Base-by-base conservation (phyloP, 2,329 filamentous ascomycete genomes). In the Arthrinium puccinioides region DNA sequence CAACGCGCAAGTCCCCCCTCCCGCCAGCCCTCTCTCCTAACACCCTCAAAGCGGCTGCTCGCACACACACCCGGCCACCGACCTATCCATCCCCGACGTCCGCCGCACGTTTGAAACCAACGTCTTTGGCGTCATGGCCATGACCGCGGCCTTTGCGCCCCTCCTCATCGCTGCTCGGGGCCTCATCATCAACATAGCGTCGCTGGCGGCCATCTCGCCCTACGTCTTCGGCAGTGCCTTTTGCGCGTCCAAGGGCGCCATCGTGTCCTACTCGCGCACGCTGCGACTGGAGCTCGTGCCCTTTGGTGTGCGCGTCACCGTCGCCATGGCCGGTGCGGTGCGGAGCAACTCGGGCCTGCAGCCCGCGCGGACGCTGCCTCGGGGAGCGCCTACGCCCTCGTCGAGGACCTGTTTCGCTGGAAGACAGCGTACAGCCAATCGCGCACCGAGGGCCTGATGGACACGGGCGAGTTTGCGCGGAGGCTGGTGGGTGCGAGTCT, bases 51-150 rank as follows among this genome's bases (percentile, higher is more conserved):
- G 69, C 29, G 69, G 70, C 40, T 61, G 64, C 38, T 64, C 64
- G 5, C 62, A 70, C 51, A 66, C 61, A 16, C 62, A 66, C 32
- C 66, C 69, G 0, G 66, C 67, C 2, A 59, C 66, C 4, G 70
- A 74, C 48, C 62, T 70, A 35, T 61, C 69, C 38, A 49, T 73
- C 9, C 63, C 66, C 42, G 68, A 72, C 36, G 67, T 70, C 10
- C 69, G 69, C 39, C 51, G 57, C 42, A 70, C 66, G 4, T 75
- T 69, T 39, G 71, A 74, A 48, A 64, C 67, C 48, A 75, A 75
- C 48, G 67, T 74, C 27, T 72, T 75, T 37, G 70, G 67, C 32
- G 62, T 69, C 43, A 73, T 75, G 68, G 62, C 65, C 52, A 70
- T 70, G 59, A 62, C 61, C 40, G 58, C 68, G 44, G 55, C 62